Base-by-base conservation (phyloP, 805 yeast genomes). In the Wickerhamiella slavikovae region DNA sequence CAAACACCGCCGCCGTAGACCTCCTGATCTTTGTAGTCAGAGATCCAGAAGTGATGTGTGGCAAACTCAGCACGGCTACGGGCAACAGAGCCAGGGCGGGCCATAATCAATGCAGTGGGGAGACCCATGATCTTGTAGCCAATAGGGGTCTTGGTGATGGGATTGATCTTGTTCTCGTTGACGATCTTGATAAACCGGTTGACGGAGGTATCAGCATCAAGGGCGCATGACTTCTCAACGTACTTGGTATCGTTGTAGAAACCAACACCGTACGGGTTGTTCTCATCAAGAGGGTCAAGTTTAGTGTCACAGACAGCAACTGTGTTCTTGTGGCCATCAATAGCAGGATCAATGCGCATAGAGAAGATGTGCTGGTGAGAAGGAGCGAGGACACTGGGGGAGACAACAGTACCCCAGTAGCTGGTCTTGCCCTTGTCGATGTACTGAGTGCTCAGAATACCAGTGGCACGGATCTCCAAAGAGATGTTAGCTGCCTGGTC, bases 361-460 rank as follows among this genome's bases (percentile, higher is more conserved):
- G 79, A 68, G 41, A 76, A 58, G 47, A 76, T 60, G 55, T 76
- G 91, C 58, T 76, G 91, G 53, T 76, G 91, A 59, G 68, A 71
- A 18, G 83, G 72, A 28, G 91, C 91, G 64, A 73, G 64, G 33
- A 71, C 82, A 45, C 72, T 68, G 37, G 82, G 83, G 19, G 79
- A 80, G 35, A 76, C 73, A 35, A 64, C 64, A 16, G 83, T 76
- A 43, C 82, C 83, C 49, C 55, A 58, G 36, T 75, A 76, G 62
- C 71, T 39, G 28, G 71, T 76, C 36, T 62, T 64, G 45, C 63
- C 68, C 39, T 69, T 71, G 37, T 76, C 83, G 38, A 74, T 68
- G 47, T 85, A 83, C 74, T 71, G 74, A 31, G 91, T 76, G 15
- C 85, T 75, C 40, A 76, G 60, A 44, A 76, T 74, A 60, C 91